Evolutionary conservation across 768 basidiomycete species (phyloP).

Genomic region (Arthromyces matolae): DNA sequence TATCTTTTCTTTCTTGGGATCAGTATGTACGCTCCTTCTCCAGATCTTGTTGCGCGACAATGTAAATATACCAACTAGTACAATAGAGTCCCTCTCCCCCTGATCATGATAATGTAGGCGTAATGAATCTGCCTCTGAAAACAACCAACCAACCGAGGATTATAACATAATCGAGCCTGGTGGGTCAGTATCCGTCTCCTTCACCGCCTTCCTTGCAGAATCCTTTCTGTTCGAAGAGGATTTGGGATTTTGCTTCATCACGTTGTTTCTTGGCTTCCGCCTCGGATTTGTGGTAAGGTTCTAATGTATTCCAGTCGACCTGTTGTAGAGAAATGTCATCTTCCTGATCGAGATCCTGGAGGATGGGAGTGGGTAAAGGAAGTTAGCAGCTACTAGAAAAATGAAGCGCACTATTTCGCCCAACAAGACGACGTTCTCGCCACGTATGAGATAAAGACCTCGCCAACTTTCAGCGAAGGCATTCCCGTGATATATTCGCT

Average conservation of each 20-base stretch:
- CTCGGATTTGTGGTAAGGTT: constrained; percentile 69
- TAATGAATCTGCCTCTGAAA: constrained; percentile 24
- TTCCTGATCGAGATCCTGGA: constrained; percentile 87
- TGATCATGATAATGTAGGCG: constrained; percentile 15
- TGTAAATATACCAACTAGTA: constrained; percentile 18
- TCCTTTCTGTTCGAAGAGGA: constrained; percentile 80
- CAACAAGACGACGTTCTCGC: constrained; percentile 95
- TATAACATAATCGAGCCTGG: background rate
- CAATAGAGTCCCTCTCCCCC: constrained; percentile 15
- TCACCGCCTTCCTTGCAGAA: constrained; percentile 96
- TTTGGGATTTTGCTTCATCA: constrained; percentile 81
- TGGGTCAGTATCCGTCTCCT: constrained; percentile 84
- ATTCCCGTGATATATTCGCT: constrained; percentile 88
- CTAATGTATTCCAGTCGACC: constrained; percentile 68
- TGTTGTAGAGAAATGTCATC: constrained; percentile 80
- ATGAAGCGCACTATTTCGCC: constrained; percentile 82
- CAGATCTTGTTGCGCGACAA: constrained; percentile 5
- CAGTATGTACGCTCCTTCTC: constrained; percentile 11
- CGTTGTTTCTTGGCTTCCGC: constrained; percentile 69
- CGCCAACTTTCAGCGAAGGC: constrained; percentile 85
- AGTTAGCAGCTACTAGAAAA: too few relatives aligned
- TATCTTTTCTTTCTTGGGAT: constrained; percentile 7
- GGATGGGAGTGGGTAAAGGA: constrained; percentile 1
- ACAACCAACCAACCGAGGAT: background rate
- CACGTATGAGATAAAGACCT: constrained; percentile 91